phyloP scores from a whole-genome alignment of 495 filamentous ascomycete species.

The Aspergillus conjunctus region DNA sequence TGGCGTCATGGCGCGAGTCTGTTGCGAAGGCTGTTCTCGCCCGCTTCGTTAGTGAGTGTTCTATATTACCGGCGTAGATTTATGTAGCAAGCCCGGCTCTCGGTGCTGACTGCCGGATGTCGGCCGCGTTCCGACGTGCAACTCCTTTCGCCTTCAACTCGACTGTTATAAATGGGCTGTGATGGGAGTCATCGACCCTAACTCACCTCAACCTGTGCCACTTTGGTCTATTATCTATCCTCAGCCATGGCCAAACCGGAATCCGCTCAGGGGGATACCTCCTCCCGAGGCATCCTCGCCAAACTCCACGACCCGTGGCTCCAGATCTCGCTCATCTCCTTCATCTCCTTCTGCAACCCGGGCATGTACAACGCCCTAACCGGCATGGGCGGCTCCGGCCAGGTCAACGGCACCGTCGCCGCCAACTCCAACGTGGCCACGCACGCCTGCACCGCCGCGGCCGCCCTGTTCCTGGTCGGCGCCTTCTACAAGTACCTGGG shows the following conservation, averaged over 20 bases:
- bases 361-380: conserved; percentile 76
- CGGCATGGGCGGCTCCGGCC: conserved; percentile 59
- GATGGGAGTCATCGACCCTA: background rate
- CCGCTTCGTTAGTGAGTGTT: background rate
- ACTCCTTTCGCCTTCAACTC: background rate
- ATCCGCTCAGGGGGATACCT: background rate
- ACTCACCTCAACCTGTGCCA: background rate
- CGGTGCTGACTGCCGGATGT: background rate
- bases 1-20: background rate
- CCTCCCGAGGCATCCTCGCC: background rate
- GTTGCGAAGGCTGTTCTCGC: background rate
- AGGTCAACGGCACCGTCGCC: conserved; percentile 44
- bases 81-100: conserved; percentile 4
- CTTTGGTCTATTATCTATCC: background rate
- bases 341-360: conserved; percentile 83
- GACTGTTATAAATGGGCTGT: background rate
- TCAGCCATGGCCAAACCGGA: too few species aligned
- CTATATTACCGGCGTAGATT: background rate
- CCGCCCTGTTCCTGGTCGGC: conserved; percentile 46
- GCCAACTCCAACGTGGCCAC: conserved; percentile 48
- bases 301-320: conserved; percentile 34
- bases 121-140: conserved; percentile 1
- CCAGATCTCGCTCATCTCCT: conserved; percentile 49
- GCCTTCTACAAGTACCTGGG: conserved; percentile 47
- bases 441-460: conserved; percentile 40